Base-by-base conservation (phyloP, 148 eudicot species). In the Spergularia marina region DNA sequence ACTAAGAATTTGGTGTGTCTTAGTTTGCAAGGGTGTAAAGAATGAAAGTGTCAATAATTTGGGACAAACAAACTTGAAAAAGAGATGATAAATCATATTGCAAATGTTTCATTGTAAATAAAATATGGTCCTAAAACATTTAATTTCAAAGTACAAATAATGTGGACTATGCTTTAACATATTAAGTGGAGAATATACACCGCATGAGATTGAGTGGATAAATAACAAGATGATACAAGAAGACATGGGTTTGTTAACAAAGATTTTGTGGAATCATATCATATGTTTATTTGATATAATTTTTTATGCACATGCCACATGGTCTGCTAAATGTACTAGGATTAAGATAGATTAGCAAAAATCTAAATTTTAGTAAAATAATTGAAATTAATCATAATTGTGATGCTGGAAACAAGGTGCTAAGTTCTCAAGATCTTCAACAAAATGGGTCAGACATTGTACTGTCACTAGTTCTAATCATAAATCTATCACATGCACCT, bases 1-100 rank as follows among this genome's bases (percentile, higher is more conserved):
- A 44, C 74, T 34, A 30, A 39, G 66, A 55, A 30, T 80, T 70
- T 80, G 65, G 7, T 63, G 63, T 56, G 39, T 74, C 36, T 30
- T 30, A 30, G 36, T 34, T 47, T 75, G 78, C 53, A 54, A 54
- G 61, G 78, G 72, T 64, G 83, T 71, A 76, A 65, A 71, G 61
- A 0, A 40, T 57, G 68, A 80, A 71, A 75, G 34, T 56, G 76
- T 65, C 39, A n/a, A 63, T 67, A 55, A 3, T 4, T 73, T 60
- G 5, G 20, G 18, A 44, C 36, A 30, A 30, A 73, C 55, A 71
- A 15, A 49, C 68, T 20, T 12, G 10, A 58, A 39, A 7, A 30
- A 21, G 5, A 15, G 36, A 17, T 7, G 54, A 34, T 23, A 72
- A 15, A 20, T 21, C 18, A 59, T 11, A 58, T 47, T 10, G n/a